phyloP scores from a whole-genome alignment of 1,139 yeast genomes.

The Wickerhamiella pararugosa region DNA sequence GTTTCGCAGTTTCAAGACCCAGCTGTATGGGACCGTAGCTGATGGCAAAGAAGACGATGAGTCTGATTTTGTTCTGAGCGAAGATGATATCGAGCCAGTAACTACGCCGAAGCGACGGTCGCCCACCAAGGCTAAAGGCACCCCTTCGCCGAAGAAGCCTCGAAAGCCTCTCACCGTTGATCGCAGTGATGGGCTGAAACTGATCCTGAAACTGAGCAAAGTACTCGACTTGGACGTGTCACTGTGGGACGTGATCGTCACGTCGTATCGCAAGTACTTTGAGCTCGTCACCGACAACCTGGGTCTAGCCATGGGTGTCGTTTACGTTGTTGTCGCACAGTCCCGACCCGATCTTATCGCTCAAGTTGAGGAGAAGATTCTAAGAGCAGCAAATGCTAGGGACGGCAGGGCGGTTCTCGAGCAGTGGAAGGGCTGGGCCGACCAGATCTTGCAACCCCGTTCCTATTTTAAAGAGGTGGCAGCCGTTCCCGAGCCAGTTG shows the following conservation, averaged over 20 bases:
- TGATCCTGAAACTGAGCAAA: constrained; percentile 16
- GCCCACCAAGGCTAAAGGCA: not conserved
- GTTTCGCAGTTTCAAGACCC: constrained; percentile 17
- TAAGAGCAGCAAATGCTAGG: constrained; percentile 1
- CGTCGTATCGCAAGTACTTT: constrained; percentile 21
- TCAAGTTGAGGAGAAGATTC: constrained; percentile 8
- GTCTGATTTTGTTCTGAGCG: not conserved
- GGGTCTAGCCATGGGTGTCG: constrained; percentile 25
- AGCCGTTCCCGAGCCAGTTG: constrained; percentile 13
- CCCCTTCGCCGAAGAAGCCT: too few relatives aligned
- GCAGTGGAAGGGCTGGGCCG: constrained; percentile 25
- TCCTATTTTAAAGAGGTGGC: constrained; percentile 23
- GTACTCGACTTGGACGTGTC: constrained; percentile 17
- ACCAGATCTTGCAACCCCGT: constrained; percentile 24
- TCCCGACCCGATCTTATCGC: constrained; percentile 20
- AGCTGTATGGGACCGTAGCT: constrained; percentile 10
- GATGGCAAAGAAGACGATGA: constrained; percentile 3
- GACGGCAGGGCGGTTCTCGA: constrained; percentile 14
- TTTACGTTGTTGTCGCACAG: constrained; percentile 20
- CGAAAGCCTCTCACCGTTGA: not conserved
- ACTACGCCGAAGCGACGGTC: constrained; percentile 7
- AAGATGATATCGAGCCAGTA: constrained; percentile 10
- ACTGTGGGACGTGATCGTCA: constrained; percentile 20
- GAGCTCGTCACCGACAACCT: constrained; percentile 25
- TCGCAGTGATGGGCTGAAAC: constrained; percentile 11